Base-by-base conservation (phyloP, 1,284 basidiomycete species). In the Neolentinus lepideus region DNA sequence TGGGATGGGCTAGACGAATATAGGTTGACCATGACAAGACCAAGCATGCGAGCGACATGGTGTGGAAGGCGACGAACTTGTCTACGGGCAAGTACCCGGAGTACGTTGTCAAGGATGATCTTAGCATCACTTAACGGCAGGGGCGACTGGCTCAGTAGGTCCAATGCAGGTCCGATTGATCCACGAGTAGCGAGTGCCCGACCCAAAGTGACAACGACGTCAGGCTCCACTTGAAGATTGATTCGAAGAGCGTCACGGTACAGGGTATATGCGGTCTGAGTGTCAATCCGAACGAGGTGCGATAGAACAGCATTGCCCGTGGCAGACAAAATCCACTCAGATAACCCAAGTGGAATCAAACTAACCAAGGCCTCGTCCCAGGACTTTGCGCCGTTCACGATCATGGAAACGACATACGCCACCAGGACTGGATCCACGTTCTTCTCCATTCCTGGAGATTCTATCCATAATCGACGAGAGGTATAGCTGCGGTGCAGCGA, bases 401-500 rank as follows among this genome's bases (percentile, higher is more conserved):
- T 21, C 8, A 43, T n/a, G 16, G 38, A 16, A n/a, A 16, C 19
- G 3, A 16, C 3, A 43, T 43, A 43, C 38, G 6, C 38, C 8
- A 43, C n/a, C 3, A 43, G n/a, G 38, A 43, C 16, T 6, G 38
- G 16, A 43, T 43, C 38, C 16, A n/a, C 8, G 38, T 6, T 43
- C 4, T 16, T n/a, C 29, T 12, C 29, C n/a, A n/a, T n/a, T n/a
- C n/a, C n/a, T n/a, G n/a, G n/a, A 31, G 29, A 4, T 43, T 16
- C 16, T 16, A 16, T 16, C 16, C 38, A 21, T 16, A 43, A 43
- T 16, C 12, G 8, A 16, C 4, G 26, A 0, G 33, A 10, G 2
- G 29, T 43, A 38, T 56, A 64, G 54, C 65, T 62, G 21, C 60
- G 60, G 26, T 57, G 61, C 55, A 67, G 70, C 1, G 58, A 61